Evolutionary conservation across 2,329 filamentous ascomycete species (phyloP), one percentile per base, ranked within the genome.

Genomic region (Aspergillus carbonarius): DNA sequence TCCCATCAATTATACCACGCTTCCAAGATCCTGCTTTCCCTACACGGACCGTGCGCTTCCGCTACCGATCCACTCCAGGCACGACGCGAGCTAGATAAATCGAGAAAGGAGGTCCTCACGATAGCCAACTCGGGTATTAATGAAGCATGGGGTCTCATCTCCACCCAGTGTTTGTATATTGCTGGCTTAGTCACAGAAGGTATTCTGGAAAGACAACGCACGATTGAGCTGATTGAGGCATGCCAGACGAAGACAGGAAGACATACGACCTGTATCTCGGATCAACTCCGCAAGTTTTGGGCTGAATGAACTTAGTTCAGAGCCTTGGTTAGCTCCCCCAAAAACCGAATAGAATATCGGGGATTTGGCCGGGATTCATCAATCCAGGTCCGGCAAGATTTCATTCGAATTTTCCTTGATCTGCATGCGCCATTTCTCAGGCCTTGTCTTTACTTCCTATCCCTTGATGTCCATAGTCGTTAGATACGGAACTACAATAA

Each of bases 111-210:
- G 34, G 40, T 58, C 10, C 53, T 58, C 50, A 17, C 47, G 13
- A 34, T 58, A 8, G 30, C 55, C 9, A 58, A 58, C 17, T 17
- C 55, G 2, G 40, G 32, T 1, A 32, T 58, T 2, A 13, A 32
- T 5, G 49, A 58, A 8, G 46, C 55, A 13, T 58, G 55, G 55
- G 37, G 55, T 4, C 32, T 58, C 4, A 48, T 54, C 1, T 58
- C 55, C 5, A 58, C 55, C 4, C 40, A 54, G 12, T 58, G 55
- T 17, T 25, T 58, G 10, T 58, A 39, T n/a, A 35, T 58, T 18
- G 55, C 55, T 4, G 55, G 49, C 1, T 12, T 58, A 2, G 49
- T 58, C 2, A 58, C 55, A 6, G 49, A 58, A 1, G 49, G 55
- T 49, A 17, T 58, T 2, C 13, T 58, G 4, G 49, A 58, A 39